A percentile compares a stretch with the other conserved stretches of the same genome.
These are phyloP conservation scores for Ophiostoma himal-ulmi DNA, from an alignment of 2,329 filamentous ascomycete genomes.

Conservation along the genomic window DNA sequence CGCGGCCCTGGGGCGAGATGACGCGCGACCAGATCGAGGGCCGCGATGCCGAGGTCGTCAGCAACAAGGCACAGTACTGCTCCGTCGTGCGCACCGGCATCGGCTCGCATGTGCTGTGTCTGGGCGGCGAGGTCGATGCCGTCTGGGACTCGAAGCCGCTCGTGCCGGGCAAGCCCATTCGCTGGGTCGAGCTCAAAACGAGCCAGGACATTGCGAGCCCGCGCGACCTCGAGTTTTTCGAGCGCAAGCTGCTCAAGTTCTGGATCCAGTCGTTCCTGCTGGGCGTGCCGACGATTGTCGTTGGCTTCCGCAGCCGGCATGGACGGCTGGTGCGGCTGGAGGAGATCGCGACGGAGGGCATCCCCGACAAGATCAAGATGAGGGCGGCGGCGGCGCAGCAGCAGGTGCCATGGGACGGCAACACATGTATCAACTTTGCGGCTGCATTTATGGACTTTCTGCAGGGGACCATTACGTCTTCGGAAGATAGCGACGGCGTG, in stretches of 20 bases:
- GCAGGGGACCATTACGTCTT: constrained; percentile 47
- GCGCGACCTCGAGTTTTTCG: constrained; percentile 67
- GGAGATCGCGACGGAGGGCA: constrained; percentile 71
- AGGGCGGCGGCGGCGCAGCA: constrained; percentile 11
- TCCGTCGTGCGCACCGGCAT: constrained; percentile 87
- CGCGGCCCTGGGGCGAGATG: constrained; percentile 66
- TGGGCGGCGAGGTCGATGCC: constrained; percentile 91
- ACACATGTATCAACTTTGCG: constrained; percentile 89
- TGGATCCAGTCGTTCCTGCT: constrained; percentile 96
- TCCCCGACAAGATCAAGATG: constrained; percentile 59
- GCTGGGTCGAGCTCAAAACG: constrained; percentile 96
- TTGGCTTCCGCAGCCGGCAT: constrained; percentile 69
- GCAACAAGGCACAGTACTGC: constrained; percentile 92
- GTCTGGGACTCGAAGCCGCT: constrained; percentile 79
- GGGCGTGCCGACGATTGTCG: constrained; percentile 83
- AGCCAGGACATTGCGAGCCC: constrained; percentile 63
- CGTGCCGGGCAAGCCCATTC: constrained; percentile 60
- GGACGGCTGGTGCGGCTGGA: constrained; percentile 68
- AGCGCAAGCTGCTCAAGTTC: constrained; percentile 87
- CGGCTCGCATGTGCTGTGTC: constrained; percentile 64
- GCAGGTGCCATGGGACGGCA: constrained; percentile 67
- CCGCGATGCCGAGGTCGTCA: constrained; percentile 65
- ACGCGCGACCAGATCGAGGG: constrained; percentile 71
- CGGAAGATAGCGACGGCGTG: constrained; percentile 48
- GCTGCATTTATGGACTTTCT: constrained; percentile 69